These are phyloP conservation scores for Haematococcus lacustris DNA, from an alignment of 139 green algal species.

Conservation along the genomic window DNA sequence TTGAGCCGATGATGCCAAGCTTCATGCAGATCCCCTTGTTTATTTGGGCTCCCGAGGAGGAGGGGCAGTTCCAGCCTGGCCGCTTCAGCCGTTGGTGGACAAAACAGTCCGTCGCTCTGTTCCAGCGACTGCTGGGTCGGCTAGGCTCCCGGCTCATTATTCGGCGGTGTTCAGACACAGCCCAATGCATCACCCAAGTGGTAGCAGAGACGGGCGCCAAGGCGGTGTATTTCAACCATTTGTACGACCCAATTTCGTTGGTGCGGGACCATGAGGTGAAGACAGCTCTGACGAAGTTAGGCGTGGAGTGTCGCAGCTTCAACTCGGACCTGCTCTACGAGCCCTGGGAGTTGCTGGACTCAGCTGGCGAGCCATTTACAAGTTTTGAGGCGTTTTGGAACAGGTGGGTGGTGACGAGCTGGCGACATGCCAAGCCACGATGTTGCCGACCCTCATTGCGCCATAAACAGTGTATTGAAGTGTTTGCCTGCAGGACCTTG, in stretches of 20 bases:
- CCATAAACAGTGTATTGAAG: no score
- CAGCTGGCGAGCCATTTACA: conserved; percentile 58
- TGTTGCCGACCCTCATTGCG: not conserved
- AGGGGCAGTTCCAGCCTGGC: conserved; percentile 90
- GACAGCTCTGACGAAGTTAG: conserved; percentile 33
- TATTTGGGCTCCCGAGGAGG: conserved; percentile 86
- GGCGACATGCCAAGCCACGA: not conserved
- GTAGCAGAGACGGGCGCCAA: conserved; percentile 47
- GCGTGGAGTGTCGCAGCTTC: conserved; percentile 60
- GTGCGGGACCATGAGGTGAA: conserved; percentile 84
- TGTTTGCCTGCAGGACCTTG: conserved; percentile 8
- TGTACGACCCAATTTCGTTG: conserved; percentile 91
- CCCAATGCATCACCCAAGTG: conserved; percentile 44
- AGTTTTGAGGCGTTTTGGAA: conserved; percentile 78
- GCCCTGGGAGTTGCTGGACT: conserved; percentile 82
- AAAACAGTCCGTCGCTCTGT: no score
- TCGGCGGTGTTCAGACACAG: conserved; percentile 43
- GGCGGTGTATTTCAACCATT: conserved; percentile 86
- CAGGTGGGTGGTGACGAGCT: conserved; percentile 17
- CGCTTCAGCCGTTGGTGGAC: conserved; percentile 66
- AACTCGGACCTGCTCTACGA: conserved; percentile 87
- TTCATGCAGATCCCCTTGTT: conserved; percentile 78
- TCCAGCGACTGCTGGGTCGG: conserved; percentile 42
- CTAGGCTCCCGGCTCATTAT: conserved; percentile 70
- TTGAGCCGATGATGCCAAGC: no score